These are phyloP conservation scores for Candida sp. DNA, from an alignment of 1,139 yeast species.

Conservation along the genomic window DNA sequence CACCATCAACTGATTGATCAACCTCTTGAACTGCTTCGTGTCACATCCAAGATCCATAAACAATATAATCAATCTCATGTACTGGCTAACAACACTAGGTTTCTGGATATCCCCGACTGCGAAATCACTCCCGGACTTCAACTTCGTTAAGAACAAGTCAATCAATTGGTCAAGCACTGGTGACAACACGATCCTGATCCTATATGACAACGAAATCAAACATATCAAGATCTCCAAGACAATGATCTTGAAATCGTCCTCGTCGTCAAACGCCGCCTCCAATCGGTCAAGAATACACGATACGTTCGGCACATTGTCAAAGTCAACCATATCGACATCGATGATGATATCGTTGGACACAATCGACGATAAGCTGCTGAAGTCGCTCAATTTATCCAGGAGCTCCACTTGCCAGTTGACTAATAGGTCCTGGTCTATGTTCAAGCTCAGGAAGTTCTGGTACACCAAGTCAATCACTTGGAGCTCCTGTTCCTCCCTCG, in stretches of 20 bases:
- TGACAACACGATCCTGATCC: slow-evolving; percentile 21
- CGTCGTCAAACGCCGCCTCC: slow-evolving; percentile 24
- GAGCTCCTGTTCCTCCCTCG: slow-evolving; percentile 12
- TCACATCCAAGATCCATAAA: slow-evolving; percentile 44
- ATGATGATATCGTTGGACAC: slow-evolving; percentile 21
- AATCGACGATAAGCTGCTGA: slow-evolving; percentile 20
- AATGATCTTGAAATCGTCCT: slow-evolving; percentile 34
- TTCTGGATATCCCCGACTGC: slow-evolving; percentile 5
- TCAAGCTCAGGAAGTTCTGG: slow-evolving; percentile 25
- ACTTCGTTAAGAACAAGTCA: slow-evolving; percentile 8
- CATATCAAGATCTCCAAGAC: slow-evolving; percentile 32
- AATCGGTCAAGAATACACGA: slow-evolving; percentile 10
- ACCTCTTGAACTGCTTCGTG: slow-evolving; percentile 21
- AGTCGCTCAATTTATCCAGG: slow-evolving; percentile 24
- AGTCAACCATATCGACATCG: slow-evolving; percentile 7
- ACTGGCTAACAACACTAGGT: slow-evolving; percentile 22
- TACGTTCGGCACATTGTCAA: not conserved
- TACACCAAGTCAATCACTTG: slow-evolving; percentile 24
- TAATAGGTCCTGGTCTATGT: slow-evolving; percentile 32
- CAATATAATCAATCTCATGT: slow-evolving; percentile 25
- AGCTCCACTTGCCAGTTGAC: slow-evolving; percentile 44
- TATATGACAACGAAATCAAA: slow-evolving; percentile 23
- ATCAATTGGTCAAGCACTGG: slow-evolving; percentile 22
- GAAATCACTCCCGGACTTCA: not conserved
- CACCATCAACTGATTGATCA: slow-evolving; percentile 22